Evolutionary conservation across 805 yeast species (phyloP).

Genomic region (Ogataea ramenticola): DNA sequence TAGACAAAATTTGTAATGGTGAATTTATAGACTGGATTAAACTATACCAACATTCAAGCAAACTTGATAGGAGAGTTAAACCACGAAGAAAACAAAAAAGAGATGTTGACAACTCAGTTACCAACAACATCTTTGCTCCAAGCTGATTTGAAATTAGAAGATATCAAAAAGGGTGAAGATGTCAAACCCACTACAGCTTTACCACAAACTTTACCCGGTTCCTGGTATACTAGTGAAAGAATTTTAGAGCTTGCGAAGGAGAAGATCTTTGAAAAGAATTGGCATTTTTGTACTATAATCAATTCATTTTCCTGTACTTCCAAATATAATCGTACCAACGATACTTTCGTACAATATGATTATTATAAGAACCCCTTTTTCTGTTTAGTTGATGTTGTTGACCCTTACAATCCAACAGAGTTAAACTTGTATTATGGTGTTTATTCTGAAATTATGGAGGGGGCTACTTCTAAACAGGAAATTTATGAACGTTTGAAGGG

Average conservation of each 20-base stretch:
- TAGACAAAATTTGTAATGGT: too few species aligned
- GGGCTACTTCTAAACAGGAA: slow-evolving; percentile 7
- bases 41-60: too few species aligned
- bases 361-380: slow-evolving; percentile 21
- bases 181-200: background rate
- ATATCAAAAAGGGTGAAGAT: background rate
- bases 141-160: background rate
- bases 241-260: slow-evolving; percentile 14
- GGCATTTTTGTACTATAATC: slow-evolving; percentile 20
- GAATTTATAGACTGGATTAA: too few species aligned
- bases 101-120: background rate
- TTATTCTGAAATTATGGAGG: slow-evolving; percentile 13
- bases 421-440: slow-evolving; percentile 20
- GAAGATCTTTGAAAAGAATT: slow-evolving; percentile 19
- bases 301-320: slow-evolving; percentile 13
- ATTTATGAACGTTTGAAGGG: slow-evolving; percentile 4
- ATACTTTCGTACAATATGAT: slow-evolving; percentile 18
- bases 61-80: too few species aligned
- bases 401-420: slow-evolving; percentile 8
- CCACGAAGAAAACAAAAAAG: background rate
- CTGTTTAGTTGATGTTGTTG: slow-evolving; percentile 18
- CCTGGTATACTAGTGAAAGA: slow-evolving; percentile 21
- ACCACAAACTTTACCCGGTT: slow-evolving; percentile 16
- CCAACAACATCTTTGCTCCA: background rate
- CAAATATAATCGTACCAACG: slow-evolving; percentile 8